Percentiles rank a stretch among this genome's conserved stretches.
phyloP scores from a whole-genome alignment of 306 rosid species.

The Fragaria ananassa region DNA sequence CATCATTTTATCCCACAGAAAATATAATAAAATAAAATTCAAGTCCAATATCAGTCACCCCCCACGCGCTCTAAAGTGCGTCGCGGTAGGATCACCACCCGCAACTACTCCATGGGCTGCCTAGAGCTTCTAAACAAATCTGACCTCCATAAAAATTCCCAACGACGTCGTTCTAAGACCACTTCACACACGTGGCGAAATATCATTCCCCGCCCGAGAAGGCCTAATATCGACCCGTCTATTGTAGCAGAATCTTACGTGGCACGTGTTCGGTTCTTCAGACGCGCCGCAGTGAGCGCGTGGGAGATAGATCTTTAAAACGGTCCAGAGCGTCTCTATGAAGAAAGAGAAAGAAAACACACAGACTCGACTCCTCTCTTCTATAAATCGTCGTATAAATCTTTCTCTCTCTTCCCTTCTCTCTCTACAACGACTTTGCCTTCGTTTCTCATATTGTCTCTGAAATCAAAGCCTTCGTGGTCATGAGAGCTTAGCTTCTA shows the following conservation, averaged over 20 bases:
- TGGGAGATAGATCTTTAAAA: slow-evolving; percentile 16
- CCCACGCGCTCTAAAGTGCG: slow-evolving; percentile 40
- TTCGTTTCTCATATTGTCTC: slow-evolving; percentile 7
- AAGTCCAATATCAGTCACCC: slow-evolving; percentile 10
- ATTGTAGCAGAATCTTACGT: slow-evolving; percentile 32
- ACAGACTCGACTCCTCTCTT: background rate
- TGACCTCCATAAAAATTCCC: background rate
- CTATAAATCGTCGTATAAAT: slow-evolving; percentile 2
- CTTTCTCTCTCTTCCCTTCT: slow-evolving; percentile 23
- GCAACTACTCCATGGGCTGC: background rate
- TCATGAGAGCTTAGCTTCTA: slow-evolving; percentile 55
- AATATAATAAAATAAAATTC: background rate
- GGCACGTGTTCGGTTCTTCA: slow-evolving; percentile 33
- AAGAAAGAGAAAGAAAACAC: background rate
- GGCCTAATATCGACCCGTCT: background rate
- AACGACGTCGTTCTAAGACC: background rate
- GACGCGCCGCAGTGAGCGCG: slow-evolving; percentile 40
- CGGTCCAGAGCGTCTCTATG: slow-evolving; percentile 37
- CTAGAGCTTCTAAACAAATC: background rate
- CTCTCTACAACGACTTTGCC: slow-evolving; percentile 48
- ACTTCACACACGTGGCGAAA: slow-evolving; percentile 5
- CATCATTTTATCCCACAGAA: too few relatives aligned
- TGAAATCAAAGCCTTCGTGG: slow-evolving; percentile 48
- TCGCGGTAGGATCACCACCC: too few relatives aligned
- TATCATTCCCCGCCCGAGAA: background rate